These are phyloP conservation scores for Kuraishia ogatae DNA, from an alignment of 805 yeast genomes.

Conservation along the genomic window DNA sequence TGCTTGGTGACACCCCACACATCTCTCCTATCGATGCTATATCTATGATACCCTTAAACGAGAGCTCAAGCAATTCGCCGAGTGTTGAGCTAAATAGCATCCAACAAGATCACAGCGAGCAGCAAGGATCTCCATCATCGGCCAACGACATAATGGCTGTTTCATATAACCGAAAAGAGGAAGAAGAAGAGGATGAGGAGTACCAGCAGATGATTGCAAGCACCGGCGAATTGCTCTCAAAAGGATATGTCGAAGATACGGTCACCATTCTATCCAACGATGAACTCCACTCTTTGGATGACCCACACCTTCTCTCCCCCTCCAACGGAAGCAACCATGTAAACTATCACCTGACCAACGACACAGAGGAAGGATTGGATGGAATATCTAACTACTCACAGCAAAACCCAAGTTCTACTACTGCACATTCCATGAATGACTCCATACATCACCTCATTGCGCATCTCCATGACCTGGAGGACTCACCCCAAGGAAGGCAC, in stretches of 20 bases:
- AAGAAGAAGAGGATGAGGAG: not conserved
- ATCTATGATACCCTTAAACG: no score
- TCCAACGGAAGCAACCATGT: not conserved
- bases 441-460: not conserved
- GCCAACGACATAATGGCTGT: no score
- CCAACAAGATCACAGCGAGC: no score
- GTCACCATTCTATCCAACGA: constrained; percentile 1
- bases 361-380: not conserved
- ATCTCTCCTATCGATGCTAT: no score
- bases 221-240: constrained; percentile 1
- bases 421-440: not conserved
- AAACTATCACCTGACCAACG: not conserved
- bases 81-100: no score
- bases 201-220: not conserved
- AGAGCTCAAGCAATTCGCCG: no score
- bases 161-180: not conserved
- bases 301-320: not conserved
- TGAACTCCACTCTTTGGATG: not conserved
- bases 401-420: not conserved
- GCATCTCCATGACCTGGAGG: constrained; percentile 24
- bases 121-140: no score
- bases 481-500: constrained; percentile 68
- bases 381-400: not conserved
- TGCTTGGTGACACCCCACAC: no score
- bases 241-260: constrained; percentile 1